These are phyloP conservation scores for Fraxinus quadrangulata DNA, from an alignment of 257 asterid species.

Conservation along the genomic window DNA sequence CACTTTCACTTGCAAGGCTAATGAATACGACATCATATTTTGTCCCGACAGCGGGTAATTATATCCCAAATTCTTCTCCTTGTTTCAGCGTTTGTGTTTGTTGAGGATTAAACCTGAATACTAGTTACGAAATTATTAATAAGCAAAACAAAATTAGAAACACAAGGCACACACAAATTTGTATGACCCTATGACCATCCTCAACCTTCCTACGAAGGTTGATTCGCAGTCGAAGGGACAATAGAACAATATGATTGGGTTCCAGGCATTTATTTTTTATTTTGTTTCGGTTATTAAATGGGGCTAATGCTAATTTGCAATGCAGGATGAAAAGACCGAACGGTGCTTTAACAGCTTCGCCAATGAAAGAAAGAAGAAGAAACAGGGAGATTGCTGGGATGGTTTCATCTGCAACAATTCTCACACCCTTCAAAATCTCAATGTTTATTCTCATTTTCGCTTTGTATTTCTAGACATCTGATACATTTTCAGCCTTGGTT, in stretches of 20 bases:
- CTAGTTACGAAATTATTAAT: background rate
- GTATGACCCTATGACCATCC: too few relatives aligned
- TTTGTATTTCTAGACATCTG: constrained; percentile 19
- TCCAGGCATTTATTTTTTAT: background rate
- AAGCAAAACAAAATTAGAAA: background rate
- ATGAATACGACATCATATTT: constrained; percentile 42
- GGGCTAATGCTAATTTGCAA: constrained; percentile 13
- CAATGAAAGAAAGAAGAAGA: constrained; percentile 36
- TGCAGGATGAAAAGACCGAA: constrained; percentile 43
- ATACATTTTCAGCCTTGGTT: background rate
- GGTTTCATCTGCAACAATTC: constrained; percentile 38
- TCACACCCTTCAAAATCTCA: constrained; percentile 34
- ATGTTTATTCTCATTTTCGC: constrained; percentile 28
- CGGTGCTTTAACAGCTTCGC: constrained; percentile 39
- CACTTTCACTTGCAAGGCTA: constrained; percentile 61
- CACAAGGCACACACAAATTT: too few relatives aligned
- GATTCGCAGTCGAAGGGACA: background rate
- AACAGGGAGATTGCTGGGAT: constrained; percentile 26
- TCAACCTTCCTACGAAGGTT: background rate
- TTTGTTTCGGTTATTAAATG: background rate
- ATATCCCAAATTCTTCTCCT: background rate
- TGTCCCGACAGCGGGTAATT: constrained; percentile 40
- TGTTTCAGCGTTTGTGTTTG: background rate
- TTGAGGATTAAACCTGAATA: background rate
- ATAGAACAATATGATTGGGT: background rate